Evolutionary conservation across 768 basidiomycete species (phyloP).

Genomic region (Lactarius indigo): DNA sequence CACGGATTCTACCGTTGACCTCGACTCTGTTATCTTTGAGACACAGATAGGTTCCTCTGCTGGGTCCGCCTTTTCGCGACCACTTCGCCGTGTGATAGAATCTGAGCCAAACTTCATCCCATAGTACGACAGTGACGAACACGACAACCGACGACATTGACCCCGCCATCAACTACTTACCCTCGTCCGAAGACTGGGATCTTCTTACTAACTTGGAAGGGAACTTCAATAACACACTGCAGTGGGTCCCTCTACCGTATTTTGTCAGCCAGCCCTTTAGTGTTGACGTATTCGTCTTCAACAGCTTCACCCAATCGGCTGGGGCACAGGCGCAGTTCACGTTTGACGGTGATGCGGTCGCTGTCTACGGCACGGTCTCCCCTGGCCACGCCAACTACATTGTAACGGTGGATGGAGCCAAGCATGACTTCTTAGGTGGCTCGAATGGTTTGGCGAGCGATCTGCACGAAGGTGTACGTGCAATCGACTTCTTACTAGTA

Average conservation of each 20-base stretch:
- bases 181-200: conserved; percentile 38
- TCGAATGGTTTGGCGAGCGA: conserved; percentile 34
- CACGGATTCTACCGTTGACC: conserved; percentile 42
- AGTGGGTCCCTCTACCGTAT: conserved; percentile 36
- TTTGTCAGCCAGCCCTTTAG: background rate
- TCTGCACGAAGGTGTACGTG: conserved; percentile 36
- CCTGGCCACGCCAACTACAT: conserved; percentile 48
- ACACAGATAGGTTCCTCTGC: conserved; percentile 35
- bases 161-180: conserved; percentile 39
- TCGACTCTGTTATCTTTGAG: conserved; percentile 47
- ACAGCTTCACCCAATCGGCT: conserved; percentile 41
- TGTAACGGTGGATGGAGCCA: conserved; percentile 44
- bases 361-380: conserved; percentile 50
- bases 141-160: conserved; percentile 42
- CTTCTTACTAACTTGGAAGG: conserved; percentile 29
- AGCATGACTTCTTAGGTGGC: conserved; percentile 36
- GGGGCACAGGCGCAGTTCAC: conserved; percentile 42
- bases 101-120: background rate
- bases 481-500: background rate
- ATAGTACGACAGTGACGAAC: conserved; percentile 27
- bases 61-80: conserved; percentile 33
- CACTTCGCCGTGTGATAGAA: background rate
- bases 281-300: background rate
- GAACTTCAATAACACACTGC: conserved; percentile 41
- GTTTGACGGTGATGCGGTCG: conserved; percentile 52